Evolutionary conservation across 169 alveolate species (phyloP).

Genomic region (Amoebophrya sp.): DNA sequence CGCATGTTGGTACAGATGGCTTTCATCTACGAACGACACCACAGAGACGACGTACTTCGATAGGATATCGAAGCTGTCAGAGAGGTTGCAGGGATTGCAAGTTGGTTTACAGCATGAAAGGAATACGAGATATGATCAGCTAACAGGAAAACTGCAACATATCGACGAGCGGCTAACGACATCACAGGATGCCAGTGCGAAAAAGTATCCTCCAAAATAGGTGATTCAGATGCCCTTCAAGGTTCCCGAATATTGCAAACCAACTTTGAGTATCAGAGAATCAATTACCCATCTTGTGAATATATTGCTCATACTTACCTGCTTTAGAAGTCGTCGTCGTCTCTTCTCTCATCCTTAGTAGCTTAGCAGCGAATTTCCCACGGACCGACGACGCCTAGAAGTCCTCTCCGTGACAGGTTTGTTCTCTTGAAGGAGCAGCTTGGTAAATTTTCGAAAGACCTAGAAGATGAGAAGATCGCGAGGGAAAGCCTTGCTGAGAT

Average conservation of each 20-base stretch:
- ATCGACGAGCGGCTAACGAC: neutral
- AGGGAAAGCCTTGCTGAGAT: neutral
- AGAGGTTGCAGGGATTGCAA: conserved; percentile 13
- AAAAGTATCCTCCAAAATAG: too few species aligned
- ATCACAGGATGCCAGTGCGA: neutral
- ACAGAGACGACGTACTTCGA: neutral
- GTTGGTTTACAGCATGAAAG: neutral
- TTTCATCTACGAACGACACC: too few species aligned
- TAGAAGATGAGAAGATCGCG: neutral
- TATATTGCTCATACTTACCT: too few species aligned
- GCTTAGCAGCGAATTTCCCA: too few species aligned
- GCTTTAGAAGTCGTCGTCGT: too few species aligned
- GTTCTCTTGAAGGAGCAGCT: neutral
- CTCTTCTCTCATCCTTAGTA: too few species aligned
- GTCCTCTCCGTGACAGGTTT: neutral
- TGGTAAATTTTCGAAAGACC: neutral
- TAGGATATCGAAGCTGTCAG: neutral
- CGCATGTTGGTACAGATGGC: too few species aligned
- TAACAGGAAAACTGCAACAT: neutral
- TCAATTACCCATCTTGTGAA: too few species aligned
- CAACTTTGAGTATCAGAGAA: too few species aligned
- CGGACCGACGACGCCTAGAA: too few species aligned
- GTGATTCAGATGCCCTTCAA: too few species aligned
- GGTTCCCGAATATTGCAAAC: too few species aligned
- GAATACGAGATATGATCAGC: neutral